Base-by-base conservation (phyloP, 495 filamentous ascomycete species). In the Xylaria venustula region DNA sequence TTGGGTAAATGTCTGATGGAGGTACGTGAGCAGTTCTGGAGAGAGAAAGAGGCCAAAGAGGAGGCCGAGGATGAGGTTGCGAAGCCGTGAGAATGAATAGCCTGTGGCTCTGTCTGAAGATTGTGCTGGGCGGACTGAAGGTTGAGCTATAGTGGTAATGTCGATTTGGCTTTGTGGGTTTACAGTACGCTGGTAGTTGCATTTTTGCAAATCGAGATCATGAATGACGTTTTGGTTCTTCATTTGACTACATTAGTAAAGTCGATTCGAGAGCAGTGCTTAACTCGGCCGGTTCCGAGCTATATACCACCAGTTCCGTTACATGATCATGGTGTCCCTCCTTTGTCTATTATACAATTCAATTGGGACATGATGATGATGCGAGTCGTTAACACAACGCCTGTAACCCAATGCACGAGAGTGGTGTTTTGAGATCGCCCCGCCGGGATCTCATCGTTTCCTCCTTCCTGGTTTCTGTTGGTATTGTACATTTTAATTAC, bases 1-100 rank as follows among this genome's bases (percentile, higher is more conserved):
- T 66, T 90, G 62, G 88, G 88, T 5, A 87, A 86, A 73, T 72
- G 65, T 46, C 58, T 75, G 53, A 73, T 76, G 72, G 65, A 61
- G 11, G 71, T 73, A 34, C 66, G 86, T 62, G 79, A 77, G 71
- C 61, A 73, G 63, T 77, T 86, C 26, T 73, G 79, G 63, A 65
- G 67, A 26, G 77, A 37, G 56, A 36, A 14, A 14, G 40, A 67
- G 45, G 60, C 34, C 11, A 48, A 37, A 53, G 40, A 7, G 20
- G 48, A 25, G 22, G 9, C 3, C 9, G 15, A 22, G 22, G 41
- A 40, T 17, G 26, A 46, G 0, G 49, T 12, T 19, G 40, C 30
- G 7, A n/a, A 23, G 15, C 17, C 8, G 12, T 26, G 42, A 37
- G 25, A 20, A 7, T 11, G 20, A 46, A 34, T 17, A 17, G 7